Evolutionary conservation across 2,329 filamentous ascomycete genomes (phyloP), one percentile per base, ranked within the genome.

Genomic region (Davidsoniella eucalypti): DNA sequence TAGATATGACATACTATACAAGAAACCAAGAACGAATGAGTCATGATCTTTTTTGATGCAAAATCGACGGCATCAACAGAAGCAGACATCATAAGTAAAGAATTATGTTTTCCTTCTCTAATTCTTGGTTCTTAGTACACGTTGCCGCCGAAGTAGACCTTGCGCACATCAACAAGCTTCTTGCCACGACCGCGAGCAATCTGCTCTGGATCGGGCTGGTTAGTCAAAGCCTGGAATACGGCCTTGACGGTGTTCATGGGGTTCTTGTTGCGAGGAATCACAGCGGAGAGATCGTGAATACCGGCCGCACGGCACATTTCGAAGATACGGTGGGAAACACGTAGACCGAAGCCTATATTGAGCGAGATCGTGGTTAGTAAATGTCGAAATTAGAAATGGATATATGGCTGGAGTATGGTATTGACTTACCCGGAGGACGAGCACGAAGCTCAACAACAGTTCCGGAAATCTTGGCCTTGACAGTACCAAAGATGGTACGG

Each of bases 241-340:
- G 92, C 92, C 70, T 95, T 95, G 67, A 94, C 84, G 16, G 88
- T 86, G 71, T 98, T 98, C 87, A 96, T 94, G 58, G 87, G 87
- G 72, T 94, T 96, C 60, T 88, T 78, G 55, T 86, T 86, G 43
- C 90, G 82, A 37, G 82, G 80, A 55, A 94, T 88, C 57, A 76
- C 76, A 45, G 86, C 88, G 14, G 87, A 76, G 33, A 98, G 76
- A 64, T 98, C 92, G 56, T 82, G 73, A 60, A 98, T 87, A 56
- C 92, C 92, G 39, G 80, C 84, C 45, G 81, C 80, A 56, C 87
- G 83, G 61, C 85, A 88, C 71, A 98, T 87, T 65, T 98, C 90
- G 66, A 88, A 96, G 64, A 98, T 90, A 56, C 87, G 78, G 62
- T 85, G 79, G 59, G 94, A 87, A 63, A 85, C 87, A 60, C 92